A percentile compares a stretch with the other conserved stretches of the same genome.
phyloP scores from a whole-genome alignment of 2,329 filamentous ascomycete species.

The Diaporthe citriasiana region DNA sequence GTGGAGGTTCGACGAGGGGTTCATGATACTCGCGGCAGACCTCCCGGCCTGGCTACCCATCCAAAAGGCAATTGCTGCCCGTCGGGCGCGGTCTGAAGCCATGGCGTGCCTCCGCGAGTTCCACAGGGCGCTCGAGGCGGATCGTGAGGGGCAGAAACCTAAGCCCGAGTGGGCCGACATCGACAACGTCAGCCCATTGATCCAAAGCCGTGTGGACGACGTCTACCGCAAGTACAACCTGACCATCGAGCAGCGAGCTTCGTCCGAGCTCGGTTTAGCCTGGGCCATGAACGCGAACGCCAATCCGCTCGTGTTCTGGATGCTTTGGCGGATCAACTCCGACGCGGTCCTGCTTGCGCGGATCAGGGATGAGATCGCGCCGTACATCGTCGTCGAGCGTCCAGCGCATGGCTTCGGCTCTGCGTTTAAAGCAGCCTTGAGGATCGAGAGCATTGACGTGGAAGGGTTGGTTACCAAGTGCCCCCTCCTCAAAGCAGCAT shows the following conservation, averaged over 20 bases:
- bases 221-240: conserved; percentile 47
- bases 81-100: conserved; percentile 49
- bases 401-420: conserved; percentile 54
- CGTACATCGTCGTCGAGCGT: conserved; percentile 50
- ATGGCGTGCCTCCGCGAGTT: conserved; percentile 52
- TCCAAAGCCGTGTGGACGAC: conserved; percentile 48
- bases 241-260: conserved; percentile 51
- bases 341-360: conserved; percentile 55
- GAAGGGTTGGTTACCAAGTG: conserved; percentile 54
- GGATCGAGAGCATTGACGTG: conserved; percentile 53
- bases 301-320: conserved; percentile 56
- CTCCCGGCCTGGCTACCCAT: conserved; percentile 53
- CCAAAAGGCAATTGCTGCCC: conserved; percentile 51
- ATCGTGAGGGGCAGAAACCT: conserved; percentile 50
- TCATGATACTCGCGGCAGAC: conserved; percentile 50
- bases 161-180: conserved; percentile 55
- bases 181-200: conserved; percentile 52
- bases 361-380: conserved; percentile 56
- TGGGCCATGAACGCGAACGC: conserved; percentile 58
- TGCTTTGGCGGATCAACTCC: conserved; percentile 57
- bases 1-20: conserved; percentile 55
- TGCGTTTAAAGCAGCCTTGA: conserved; percentile 54
- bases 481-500: conserved; percentile 56
- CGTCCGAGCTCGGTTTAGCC: conserved; percentile 53
- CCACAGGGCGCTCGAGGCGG: conserved; percentile 53